Conservation (phyloP, 805 yeast species). For the Yamadazyma olivae region DNA sequence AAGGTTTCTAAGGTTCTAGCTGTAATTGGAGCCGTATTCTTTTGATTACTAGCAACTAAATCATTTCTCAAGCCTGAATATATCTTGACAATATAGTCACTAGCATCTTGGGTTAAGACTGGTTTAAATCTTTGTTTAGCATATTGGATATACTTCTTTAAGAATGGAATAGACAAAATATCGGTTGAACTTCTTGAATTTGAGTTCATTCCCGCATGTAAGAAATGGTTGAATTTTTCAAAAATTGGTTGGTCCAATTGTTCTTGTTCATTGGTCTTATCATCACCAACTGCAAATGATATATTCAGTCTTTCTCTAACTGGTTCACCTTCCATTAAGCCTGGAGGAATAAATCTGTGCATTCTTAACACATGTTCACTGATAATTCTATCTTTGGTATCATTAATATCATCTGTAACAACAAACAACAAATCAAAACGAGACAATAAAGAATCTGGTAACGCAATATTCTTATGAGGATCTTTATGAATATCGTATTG, state of each 20-base stretch:
- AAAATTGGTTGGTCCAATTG: conserved; percentile 60
- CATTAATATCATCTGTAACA: conserved; percentile 92
- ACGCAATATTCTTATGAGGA: conserved; percentile 93
- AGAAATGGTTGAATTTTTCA: conserved; percentile 76
- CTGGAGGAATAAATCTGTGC: conserved; percentile 87
- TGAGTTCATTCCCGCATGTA: conserved; percentile 71
- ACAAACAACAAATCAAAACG: conserved; percentile 95
- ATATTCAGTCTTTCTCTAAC: conserved; percentile 72
- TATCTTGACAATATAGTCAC: conserved; percentile 73
- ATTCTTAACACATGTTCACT: conserved; percentile 94
- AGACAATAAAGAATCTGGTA: conserved; percentile 93
- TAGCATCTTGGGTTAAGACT: conserved; percentile 70
- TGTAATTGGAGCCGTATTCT: conserved; percentile 89
- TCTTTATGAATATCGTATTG: conserved; percentile 95
- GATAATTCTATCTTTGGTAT: conserved; percentile 76
- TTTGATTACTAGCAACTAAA: conserved; percentile 55
- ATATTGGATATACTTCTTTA: conserved; percentile 89
- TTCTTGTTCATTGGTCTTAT: conserved; percentile 40
- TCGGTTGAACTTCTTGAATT: conserved; percentile 24
- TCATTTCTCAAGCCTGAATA: conserved; percentile 84
- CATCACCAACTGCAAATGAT: conserved; percentile 79
- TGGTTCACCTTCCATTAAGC: conserved; percentile 90
- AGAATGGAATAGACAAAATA: conserved; percentile 69
- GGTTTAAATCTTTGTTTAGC: conserved; percentile 89
- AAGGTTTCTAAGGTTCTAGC: conserved; percentile 97